These are phyloP conservation scores for Salix udensis DNA, from an alignment of 345 rosid genomes.

Conservation along the genomic window DNA sequence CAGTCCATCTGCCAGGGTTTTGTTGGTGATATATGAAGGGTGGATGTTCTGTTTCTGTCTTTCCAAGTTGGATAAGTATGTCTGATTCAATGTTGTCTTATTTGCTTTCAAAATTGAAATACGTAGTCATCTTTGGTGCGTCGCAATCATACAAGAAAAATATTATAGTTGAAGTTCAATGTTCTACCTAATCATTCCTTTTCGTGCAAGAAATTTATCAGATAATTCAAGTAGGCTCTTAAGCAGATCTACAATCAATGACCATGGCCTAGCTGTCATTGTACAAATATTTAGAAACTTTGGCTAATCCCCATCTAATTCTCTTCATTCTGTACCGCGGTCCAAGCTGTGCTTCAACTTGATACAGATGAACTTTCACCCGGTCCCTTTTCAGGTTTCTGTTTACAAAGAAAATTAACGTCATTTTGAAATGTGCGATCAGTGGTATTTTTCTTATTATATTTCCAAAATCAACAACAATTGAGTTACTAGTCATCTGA, in stretches of 20 bases:
- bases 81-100: neutral
- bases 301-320: neutral
- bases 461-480: too few species aligned
- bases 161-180: neutral
- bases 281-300: neutral
- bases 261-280: neutral
- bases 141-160: neutral
- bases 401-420: too few species aligned
- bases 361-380: neutral
- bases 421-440: too few species aligned
- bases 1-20: neutral
- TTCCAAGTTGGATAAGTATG: neutral
- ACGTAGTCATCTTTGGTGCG: neutral
- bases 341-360: neutral
- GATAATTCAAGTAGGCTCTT: neutral
- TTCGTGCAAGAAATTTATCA: neutral
- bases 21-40: neutral
- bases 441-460: too few species aligned
- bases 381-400: neutral
- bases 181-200: neutral
- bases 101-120: neutral
- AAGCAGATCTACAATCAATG: neutral
- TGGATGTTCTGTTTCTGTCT: neutral
- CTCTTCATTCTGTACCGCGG: neutral
- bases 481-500: too few species aligned